Percentiles rank a stretch among this genome's conserved stretches.
Evolutionary conservation across 2,329 filamentous ascomycete genomes (phyloP).

Genomic region (Curvularia sp.): DNA sequence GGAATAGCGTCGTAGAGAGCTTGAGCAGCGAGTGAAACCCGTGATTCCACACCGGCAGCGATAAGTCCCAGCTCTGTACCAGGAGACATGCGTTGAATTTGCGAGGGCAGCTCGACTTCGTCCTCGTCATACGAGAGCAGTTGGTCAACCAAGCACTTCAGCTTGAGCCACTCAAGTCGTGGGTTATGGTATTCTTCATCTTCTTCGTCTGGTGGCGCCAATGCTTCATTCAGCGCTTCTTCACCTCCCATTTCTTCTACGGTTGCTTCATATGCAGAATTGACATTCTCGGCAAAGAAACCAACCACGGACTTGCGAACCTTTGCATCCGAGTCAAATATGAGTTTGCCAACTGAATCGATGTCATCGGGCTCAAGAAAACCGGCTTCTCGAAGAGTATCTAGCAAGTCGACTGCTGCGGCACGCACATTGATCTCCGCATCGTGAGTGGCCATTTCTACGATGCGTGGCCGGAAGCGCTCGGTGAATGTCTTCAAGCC

Average conservation of each 20-base stretch:
- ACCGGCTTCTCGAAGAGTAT: constrained; percentile 80
- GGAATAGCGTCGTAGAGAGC: constrained; percentile 82
- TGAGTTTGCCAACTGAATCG: constrained; percentile 82
- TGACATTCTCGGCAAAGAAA: constrained; percentile 89
- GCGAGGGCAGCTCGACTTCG: constrained; percentile 61
- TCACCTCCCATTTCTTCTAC: constrained; percentile 84
- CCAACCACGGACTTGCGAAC: constrained; percentile 87
- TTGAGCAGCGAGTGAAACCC: constrained; percentile 85
- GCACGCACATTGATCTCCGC: constrained; percentile 81
- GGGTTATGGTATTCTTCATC: constrained; percentile 78
- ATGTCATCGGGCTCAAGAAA: constrained; percentile 91
- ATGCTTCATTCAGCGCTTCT: constrained; percentile 75
- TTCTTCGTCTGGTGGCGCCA: constrained; percentile 73
- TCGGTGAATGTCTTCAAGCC: constrained; percentile 90
- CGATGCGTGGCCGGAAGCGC: constrained; percentile 81
- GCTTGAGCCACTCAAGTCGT: constrained; percentile 83
- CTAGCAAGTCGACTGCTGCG: constrained; percentile 79
- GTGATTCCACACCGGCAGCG: constrained; percentile 73
- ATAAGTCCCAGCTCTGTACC: constrained; percentile 57
- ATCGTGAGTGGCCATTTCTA: constrained; percentile 92
- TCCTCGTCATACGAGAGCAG: constrained; percentile 81
- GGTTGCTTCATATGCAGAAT: constrained; percentile 79
- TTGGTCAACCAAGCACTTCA: constrained; percentile 88
- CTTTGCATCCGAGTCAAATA: constrained; percentile 85
- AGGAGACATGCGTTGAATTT: constrained; percentile 56